Percentiles rank a stretch among this genome's conserved stretches.
phyloP scores from a whole-genome alignment of 2,329 filamentous ascomycete species.

The Colletotrichum salicis region DNA sequence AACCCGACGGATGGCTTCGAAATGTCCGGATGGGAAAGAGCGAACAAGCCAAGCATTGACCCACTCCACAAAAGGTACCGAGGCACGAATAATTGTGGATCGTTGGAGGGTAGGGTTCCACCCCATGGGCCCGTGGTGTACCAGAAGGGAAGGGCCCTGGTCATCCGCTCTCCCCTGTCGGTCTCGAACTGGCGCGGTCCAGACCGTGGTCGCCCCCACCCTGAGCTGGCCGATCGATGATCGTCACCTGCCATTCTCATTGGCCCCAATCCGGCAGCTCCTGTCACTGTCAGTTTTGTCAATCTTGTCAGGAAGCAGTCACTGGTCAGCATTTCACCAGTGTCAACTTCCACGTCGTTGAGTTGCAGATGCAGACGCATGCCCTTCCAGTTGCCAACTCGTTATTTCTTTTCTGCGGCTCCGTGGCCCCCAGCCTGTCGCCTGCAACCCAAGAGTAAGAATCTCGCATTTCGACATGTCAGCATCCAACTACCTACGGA shows the following conservation, averaged over 20 bases:
- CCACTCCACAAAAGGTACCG: no score
- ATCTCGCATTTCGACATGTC: not conserved
- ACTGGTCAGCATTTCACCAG: no score
- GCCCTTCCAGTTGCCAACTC: not conserved
- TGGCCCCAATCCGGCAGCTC: conserved; percentile 23
- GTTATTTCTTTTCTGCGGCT: not conserved
- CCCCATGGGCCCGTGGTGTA: not conserved
- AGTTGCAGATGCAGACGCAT: no score
- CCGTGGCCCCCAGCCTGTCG: not conserved
- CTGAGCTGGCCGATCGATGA: conserved; percentile 26
- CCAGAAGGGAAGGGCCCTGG: not conserved
- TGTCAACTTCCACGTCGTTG: not conserved
- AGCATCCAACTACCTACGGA: not conserved
- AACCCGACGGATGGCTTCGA: not conserved
- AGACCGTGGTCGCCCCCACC: conserved; percentile 26
- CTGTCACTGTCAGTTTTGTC: not conserved
- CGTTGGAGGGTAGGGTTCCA: not conserved
- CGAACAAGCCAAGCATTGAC: not conserved
- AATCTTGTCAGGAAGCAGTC: not conserved
- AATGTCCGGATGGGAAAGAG: conserved; percentile 8
- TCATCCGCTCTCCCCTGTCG: conserved; percentile 7
- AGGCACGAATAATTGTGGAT: no score
- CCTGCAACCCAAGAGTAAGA: not conserved
- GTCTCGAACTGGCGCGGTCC: conserved; percentile 26
- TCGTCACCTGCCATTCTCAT: conserved; percentile 27